These are phyloP conservation scores for Hamiltosporidium tvaerminnensis DNA, from an alignment of 371 early-diverging fungal species.

Conservation along the genomic window DNA sequence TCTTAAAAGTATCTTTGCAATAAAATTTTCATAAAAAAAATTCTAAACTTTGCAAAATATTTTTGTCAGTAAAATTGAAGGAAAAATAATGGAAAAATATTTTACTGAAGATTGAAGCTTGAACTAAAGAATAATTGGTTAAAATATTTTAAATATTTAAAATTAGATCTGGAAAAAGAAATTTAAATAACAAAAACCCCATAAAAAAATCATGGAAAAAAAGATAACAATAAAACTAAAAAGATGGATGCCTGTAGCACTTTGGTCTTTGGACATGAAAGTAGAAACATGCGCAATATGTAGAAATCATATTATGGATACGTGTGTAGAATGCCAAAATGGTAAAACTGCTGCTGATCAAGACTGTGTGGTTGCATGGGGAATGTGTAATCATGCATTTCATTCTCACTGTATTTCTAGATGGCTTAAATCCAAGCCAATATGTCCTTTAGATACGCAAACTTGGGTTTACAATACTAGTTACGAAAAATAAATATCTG, in stretches of 20 bases:
- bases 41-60: too few species aligned
- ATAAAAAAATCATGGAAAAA: constrained; percentile 1
- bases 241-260: constrained; percentile 44
- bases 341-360: constrained; percentile 69
- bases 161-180: too few species aligned
- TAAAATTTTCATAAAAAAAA: too few species aligned
- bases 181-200: too few species aligned
- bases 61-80: too few species aligned
- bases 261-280: constrained; percentile 64
- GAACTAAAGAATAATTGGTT: too few species aligned
- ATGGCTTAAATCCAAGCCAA: constrained; percentile 89
- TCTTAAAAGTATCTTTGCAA: too few species aligned
- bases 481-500: not conserved
- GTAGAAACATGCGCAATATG: constrained; percentile 98
- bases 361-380: constrained; percentile 95
- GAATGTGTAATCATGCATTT: constrained; percentile 95
- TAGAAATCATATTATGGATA: constrained; percentile 98
- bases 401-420: constrained; percentile 95
- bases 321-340: constrained; percentile 60
- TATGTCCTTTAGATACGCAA: constrained; percentile 94
- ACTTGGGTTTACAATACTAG: constrained; percentile 87
- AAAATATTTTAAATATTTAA: too few species aligned
- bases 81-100: too few species aligned
- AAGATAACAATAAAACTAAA: constrained; percentile 33
- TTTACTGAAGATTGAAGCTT: too few species aligned